Base-by-base conservation (phyloP, 495 filamentous ascomycete genomes). In the Hyaloscypha bicolor region DNA sequence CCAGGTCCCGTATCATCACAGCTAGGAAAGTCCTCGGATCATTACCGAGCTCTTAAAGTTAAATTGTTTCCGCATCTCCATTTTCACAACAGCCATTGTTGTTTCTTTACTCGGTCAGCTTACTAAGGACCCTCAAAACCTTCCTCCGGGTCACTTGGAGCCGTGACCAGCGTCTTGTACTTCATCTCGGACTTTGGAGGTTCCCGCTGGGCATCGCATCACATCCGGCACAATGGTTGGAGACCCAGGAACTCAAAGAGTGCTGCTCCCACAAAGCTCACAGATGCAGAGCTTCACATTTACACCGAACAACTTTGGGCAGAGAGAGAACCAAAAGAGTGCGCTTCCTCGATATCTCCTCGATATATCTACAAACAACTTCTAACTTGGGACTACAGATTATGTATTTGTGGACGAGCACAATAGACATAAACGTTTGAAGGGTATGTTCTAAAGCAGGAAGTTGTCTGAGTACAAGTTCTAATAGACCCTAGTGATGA, bases 391-490 rank as follows among this genome's bases (percentile, higher is more conserved):
- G 42, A 19, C 12, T 67, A 31, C 69, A 97, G 94, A 97, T 74
- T 99, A 97, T 91, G 95, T 99, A 56, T 99, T 99, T 73, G 95
- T 99, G 60, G 96, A 99, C 77, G 95, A 99, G 78, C 94, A 99
- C 76, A 99, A 98, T 78, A 88, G 95, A 55, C 95, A 99, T 79
- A 97, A 97, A 80, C 85, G 95, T 69, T 80, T 98, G 63, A 99
- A 99, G 83, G 94, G 94, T 97, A 87, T 73, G 78, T 51, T 52
- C 42, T 37, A 37, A 37, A 37, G 12, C 56, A 62, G 61, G 37
- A 39, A 16, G 22, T 11, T 25, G 4, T 12, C 45, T 58, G 52
- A 69, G 65, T 68, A 66, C 64, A 63, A 74, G 60, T 68, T 69
- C 63, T 71, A 67, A 59, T 70, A 9, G 32, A 14, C 48, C 75